Base-by-base conservation (phyloP, 768 basidiomycete species). In the Suillus discolor region DNA sequence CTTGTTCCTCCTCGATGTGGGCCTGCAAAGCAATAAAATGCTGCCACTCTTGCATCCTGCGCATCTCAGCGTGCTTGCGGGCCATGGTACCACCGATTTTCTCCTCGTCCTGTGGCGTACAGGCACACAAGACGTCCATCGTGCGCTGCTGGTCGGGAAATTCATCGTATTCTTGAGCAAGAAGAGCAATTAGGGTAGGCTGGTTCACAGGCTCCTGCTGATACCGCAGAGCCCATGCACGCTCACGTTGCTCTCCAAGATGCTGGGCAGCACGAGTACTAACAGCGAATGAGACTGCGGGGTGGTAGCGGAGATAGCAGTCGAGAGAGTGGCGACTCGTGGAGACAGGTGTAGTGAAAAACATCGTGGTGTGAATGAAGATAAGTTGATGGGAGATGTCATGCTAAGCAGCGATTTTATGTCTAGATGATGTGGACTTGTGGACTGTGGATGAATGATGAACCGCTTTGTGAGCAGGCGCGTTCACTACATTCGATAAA, bases 231-330 rank as follows among this genome's bases (percentile, higher is more conserved):
- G 51, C 51, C 16, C 16, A 8, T 28, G 51, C 51, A 53, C 51
- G 51, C 8, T 28, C 51, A 51, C 49, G 25, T 51, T 51, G 49
- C 25, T 25, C 15, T 57, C 71, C 74, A 42, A 73, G 61, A 41
- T 71, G 69, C 45, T 74, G 69, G 15, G 79, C 78, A 28, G 81
- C 20, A 55, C n/a, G 49, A 31, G 13, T 23, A 20, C 41, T n/a
- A 6, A 5, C 11, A 20, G 12, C 23, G 16, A 8, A 28, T 16
- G 15, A 4, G 25, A 15, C 7, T 25, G 23, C 6, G n/a, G 25
- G 49, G 25, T 15, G 15, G 25, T 25, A 16, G 49, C 23, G n/a
- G 13, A 28, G 25, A 28, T 53, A 8, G 51, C 8, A 49, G 38
- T 28, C 4, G 28, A 8, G 23, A 1, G 15, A 13, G 25, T 51